phyloP scores from a whole-genome alignment of 1,284 basidiomycete species.

The Cutaneotrichosporon sp. region DNA sequence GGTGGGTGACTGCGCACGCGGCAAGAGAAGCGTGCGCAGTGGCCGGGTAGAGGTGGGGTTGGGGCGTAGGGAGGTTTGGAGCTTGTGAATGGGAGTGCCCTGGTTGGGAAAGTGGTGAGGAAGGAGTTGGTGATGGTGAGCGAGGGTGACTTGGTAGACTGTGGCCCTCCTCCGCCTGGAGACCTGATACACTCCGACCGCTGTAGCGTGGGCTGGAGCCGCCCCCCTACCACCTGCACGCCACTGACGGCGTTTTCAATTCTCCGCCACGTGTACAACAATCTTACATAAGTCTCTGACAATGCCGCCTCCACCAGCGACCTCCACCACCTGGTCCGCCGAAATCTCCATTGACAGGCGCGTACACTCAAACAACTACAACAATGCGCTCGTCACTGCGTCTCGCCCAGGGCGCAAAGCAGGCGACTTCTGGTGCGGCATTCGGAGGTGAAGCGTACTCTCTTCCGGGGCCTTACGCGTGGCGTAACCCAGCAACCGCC shows the following conservation, averaged over 20 bases:
- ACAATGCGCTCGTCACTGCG: background rate
- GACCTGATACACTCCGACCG: background rate
- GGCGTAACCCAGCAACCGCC: slow-evolving; percentile 29
- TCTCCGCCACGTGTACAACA: background rate
- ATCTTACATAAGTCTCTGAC: background rate
- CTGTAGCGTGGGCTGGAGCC: too few species aligned
- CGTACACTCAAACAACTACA: background rate
- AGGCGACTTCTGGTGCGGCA: background rate
- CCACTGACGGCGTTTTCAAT: background rate
- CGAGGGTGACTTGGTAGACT: background rate
- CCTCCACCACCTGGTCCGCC: background rate
- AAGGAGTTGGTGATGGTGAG: background rate
- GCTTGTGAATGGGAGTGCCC: background rate
- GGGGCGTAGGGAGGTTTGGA: background rate
- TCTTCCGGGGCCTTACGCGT: slow-evolving; percentile 36
- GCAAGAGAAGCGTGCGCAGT: background rate
- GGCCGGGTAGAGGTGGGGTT: background rate
- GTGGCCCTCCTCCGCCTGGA: background rate
- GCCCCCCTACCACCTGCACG: background rate
- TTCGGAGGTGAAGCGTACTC: background rate
- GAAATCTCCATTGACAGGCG: background rate
- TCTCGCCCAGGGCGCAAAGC: background rate
- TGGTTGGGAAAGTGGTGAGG: background rate
- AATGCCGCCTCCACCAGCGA: background rate
- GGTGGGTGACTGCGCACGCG: slow-evolving; percentile 3